phyloP scores from a whole-genome alignment of 2,329 filamentous ascomycete species.

The Thermothelomyces thermophilus region DNA sequence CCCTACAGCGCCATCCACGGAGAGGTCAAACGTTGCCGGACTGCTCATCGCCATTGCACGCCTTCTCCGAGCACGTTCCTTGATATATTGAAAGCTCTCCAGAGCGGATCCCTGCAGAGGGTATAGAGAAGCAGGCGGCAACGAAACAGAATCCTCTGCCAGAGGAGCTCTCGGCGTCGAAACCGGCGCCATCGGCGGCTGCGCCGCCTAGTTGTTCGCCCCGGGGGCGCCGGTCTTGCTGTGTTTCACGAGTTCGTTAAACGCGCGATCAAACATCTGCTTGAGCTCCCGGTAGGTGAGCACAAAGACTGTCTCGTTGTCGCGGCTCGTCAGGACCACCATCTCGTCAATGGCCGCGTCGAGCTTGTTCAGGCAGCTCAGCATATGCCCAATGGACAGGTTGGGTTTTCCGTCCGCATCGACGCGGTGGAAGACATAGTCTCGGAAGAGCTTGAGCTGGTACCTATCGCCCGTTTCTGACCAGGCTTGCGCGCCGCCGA shows the following conservation, averaged over 20 bases:
- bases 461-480: slow-evolving; percentile 90
- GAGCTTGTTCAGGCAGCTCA: slow-evolving; percentile 82
- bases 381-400: slow-evolving; percentile 79
- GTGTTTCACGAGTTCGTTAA: slow-evolving; percentile 51
- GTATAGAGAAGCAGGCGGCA: no score
- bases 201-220: slow-evolving; percentile 15
- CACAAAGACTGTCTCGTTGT: slow-evolving; percentile 83
- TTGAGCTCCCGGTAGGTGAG: slow-evolving; percentile 87
- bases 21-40: no score
- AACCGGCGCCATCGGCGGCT: neutral
- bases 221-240: slow-evolving; percentile 24
- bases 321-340: slow-evolving; percentile 76
- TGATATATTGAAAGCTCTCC: no score
- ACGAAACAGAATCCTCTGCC: no score
- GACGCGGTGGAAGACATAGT: slow-evolving; percentile 96
- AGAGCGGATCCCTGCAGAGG: no score
- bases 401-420: slow-evolving; percentile 77
- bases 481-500: slow-evolving; percentile 71
- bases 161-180: neutral
- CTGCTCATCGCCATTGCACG: no score
- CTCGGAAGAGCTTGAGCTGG: slow-evolving; percentile 87
- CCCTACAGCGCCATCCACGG: no score
- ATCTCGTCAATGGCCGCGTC: slow-evolving; percentile 85
- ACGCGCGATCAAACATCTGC: slow-evolving; percentile 52
- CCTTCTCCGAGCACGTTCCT: no score